Evolutionary conservation across 352 stramenopile species (phyloP).

Genomic region (Phytophthora multivora): DNA sequence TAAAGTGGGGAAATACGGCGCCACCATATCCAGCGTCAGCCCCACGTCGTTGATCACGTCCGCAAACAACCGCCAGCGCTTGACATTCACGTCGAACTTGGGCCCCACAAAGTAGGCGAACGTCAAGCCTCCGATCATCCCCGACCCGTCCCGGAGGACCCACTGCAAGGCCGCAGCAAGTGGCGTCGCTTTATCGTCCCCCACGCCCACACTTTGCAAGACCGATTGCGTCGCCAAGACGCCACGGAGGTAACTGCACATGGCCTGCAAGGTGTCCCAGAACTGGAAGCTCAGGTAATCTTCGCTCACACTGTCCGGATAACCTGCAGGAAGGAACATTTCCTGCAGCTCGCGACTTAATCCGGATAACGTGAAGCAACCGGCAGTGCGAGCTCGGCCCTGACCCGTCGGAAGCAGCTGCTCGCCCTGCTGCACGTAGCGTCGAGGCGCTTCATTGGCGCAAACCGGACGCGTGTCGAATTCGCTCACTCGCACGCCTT

Average conservation of each 20-base stretch:
- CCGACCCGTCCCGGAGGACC: constrained; percentile 76
- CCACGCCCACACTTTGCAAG: constrained; percentile 93
- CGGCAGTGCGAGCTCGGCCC: constrained; percentile 5
- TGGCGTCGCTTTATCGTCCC: constrained; percentile 80
- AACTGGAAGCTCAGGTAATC: constrained; percentile 96
- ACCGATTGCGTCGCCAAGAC: constrained; percentile 94
- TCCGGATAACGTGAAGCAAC: constrained; percentile 41
- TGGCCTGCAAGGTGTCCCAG: constrained; percentile 94
- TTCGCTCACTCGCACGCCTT: constrained; percentile 48
- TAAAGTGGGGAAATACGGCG: constrained; percentile 67
- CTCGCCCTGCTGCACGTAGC: constrained; percentile 54
- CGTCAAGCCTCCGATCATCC: constrained; percentile 91
- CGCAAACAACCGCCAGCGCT: constrained; percentile 96
- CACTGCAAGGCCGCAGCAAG: constrained; percentile 79
- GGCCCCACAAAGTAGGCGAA: constrained; percentile 92
- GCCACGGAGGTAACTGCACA: constrained; percentile 95
- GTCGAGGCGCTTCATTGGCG: constrained; percentile 45
- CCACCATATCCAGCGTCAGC: constrained; percentile 90
- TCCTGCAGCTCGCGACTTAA: constrained; percentile 71
- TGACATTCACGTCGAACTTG: constrained; percentile 95
- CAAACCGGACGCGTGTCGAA: constrained; percentile 67
- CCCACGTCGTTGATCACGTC: constrained; percentile 97
- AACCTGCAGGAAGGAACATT: constrained; percentile 87
- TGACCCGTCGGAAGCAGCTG: constrained; percentile 30
- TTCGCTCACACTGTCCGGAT: constrained; percentile 85